Base-by-base conservation (phyloP, 179 eudicot genomes). In the Patellifolia procumbens region DNA sequence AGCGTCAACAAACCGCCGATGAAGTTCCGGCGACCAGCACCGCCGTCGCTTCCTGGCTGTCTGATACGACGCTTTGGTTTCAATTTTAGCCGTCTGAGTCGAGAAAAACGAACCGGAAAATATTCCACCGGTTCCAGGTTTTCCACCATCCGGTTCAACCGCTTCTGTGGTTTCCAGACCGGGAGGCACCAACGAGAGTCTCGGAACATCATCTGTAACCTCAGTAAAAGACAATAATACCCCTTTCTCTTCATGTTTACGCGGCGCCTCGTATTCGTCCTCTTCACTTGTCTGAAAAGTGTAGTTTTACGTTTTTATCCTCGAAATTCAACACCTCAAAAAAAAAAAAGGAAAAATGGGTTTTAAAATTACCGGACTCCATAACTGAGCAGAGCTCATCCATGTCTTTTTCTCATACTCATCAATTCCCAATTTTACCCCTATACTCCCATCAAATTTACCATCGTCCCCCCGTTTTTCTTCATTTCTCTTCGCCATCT, bases 21-120 rank as follows among this genome's bases (percentile, higher is more conserved):
- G 89, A 29, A 88, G 81, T 68, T 88, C 86, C 56, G 84, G 84
- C 15, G 91, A 84, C 91, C 91, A 88, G 52, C 85, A 84, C 52
- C 91, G 84, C 56, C 91, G 58, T 55, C 80, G 85, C 53, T 88
- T 88, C 78, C 75, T 88, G 6, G 62, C 66, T 29, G 78, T 56
- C 52, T 70, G 82, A 42, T 42, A 74, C 16, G 20, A 34, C 42
- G 12, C 31, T 42, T 61, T 74, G 43, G 28, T n/a, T 20, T 60
- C 73, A 6, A 39, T 7, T 39, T 66, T 74, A 13, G 2, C 73
- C 35, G 59, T 65, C 59, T 53, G 64, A 70, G 46, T 5, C 26
- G 35, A 64, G 4, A 17, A 66, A 49, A 32, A 81, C 26, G 68
- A 51, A 62, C 79, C 51, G 29, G 59, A 10, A 1, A 68, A 53